phyloP scores from a whole-genome alignment of 306 rosid genomes.

The Elaeagnus macrophylla region DNA sequence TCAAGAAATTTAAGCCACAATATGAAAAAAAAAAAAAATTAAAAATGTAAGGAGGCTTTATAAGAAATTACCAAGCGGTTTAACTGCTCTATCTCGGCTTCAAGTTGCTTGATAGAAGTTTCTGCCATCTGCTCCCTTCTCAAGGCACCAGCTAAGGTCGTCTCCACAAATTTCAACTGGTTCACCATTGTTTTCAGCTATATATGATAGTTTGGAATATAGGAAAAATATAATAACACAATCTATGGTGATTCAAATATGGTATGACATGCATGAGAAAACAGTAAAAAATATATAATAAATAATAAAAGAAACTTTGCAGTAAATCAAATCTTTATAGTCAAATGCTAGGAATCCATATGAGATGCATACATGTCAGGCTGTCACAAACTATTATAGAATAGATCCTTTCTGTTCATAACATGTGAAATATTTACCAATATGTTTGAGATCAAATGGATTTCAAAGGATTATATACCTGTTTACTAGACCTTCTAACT shows the following conservation, averaged over 20 bases:
- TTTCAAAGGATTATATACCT: slow-evolving; percentile 42
- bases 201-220: slow-evolving; percentile 9
- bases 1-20: slow-evolving; percentile 3
- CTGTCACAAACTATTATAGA: too few species aligned
- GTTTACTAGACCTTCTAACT: slow-evolving; percentile 64
- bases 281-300: slow-evolving; percentile 9
- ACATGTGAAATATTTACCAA: not conserved
- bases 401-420: too few species aligned
- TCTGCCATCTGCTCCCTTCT: slow-evolving; percentile 89
- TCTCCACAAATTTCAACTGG: slow-evolving; percentile 75
- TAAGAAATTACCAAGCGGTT: slow-evolving; percentile 56
- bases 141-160: slow-evolving; percentile 81
- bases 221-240: slow-evolving; percentile 8
- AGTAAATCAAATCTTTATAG: not conserved
- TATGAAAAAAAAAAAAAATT: slow-evolving; percentile 9
- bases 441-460: not conserved
- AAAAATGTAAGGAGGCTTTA: slow-evolving; percentile 8
- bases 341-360: too few species aligned
- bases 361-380: too few species aligned
- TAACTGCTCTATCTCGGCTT: slow-evolving; percentile 83
- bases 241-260: slow-evolving; percentile 12
- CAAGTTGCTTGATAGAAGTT: slow-evolving; percentile 65
- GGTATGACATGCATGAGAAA: slow-evolving; percentile 2
- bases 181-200: slow-evolving; percentile 21
- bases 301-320: slow-evolving; percentile 7